Evolutionary conservation across 108 stramenopile genomes (phyloP).

Genomic region (Hondaea fermentalgiana): DNA sequence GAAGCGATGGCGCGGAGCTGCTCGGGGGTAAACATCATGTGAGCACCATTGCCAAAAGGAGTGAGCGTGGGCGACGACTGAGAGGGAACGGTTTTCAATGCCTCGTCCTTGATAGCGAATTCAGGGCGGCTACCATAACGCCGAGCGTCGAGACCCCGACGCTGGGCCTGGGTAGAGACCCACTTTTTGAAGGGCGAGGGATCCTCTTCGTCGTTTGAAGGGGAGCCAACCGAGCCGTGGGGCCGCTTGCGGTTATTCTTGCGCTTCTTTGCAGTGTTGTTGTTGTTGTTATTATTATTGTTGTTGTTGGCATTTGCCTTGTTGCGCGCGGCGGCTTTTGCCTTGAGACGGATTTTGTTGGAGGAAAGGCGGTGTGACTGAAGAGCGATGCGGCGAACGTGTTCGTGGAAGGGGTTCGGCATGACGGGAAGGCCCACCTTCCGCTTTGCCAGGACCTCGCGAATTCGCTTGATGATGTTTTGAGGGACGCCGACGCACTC

Average conservation of each 20-base stretch:
- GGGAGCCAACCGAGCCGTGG: not conserved
- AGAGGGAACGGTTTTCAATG: no score
- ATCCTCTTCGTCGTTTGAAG: not conserved
- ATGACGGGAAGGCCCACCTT: not conserved
- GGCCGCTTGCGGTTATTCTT: not conserved
- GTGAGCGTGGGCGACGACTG: no score
- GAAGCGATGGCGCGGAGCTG: no score
- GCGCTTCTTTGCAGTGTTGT: not conserved
- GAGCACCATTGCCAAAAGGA: no score
- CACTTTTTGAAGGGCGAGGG: not conserved
- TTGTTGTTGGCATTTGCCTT: no score
- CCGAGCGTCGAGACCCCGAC: not conserved
- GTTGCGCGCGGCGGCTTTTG: no score
- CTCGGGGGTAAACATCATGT: no score
- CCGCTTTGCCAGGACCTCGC: not conserved
- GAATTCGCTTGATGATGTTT: not conserved
- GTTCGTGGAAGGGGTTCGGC: not conserved
- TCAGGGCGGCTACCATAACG: not conserved
- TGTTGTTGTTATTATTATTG: no score
- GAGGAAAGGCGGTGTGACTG: no score
- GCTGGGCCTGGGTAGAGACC: not conserved
- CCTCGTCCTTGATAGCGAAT: not conserved
- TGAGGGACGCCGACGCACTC: not conserved
- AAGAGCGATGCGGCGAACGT: no score
- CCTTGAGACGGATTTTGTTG: no score